These are phyloP conservation scores for Ceratobasidium sp. DNA, from an alignment of 1,284 basidiomycete species.

Conservation along the genomic window DNA sequence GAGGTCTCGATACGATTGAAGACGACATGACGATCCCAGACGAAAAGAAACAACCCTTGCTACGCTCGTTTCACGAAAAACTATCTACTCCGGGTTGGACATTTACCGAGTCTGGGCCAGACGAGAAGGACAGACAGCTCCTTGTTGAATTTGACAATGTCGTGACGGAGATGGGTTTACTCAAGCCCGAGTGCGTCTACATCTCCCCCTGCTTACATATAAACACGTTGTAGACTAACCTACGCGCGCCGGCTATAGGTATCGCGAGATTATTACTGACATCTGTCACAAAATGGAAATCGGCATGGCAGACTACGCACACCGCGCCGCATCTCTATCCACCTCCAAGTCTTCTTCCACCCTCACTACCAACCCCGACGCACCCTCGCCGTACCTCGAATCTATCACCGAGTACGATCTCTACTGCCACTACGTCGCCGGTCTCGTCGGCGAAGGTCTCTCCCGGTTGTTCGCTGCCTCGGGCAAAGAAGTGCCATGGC, in stretches of 20 bases:
- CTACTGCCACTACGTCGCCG: constrained; percentile 99
- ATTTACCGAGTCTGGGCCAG: constrained; percentile 84
- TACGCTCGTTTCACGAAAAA: constrained; percentile 87
- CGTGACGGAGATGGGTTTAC: constrained; percentile 82
- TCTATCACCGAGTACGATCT: constrained; percentile 91
- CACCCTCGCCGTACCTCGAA: constrained; percentile 72
- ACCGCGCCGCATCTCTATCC: constrained; percentile 70
- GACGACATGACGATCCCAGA: constrained; percentile 98
- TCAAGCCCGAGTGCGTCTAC: constrained; percentile 69
- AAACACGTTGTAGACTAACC: constrained; percentile 20
- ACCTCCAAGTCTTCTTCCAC: neutral
- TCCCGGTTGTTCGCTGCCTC: constrained; percentile 92
- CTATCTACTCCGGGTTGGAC: constrained; percentile 90
- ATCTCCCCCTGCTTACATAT: constrained; percentile 53
- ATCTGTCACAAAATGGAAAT: constrained; percentile 88
- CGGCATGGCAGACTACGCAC: constrained; percentile 96
- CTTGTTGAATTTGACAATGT: constrained; percentile 89
- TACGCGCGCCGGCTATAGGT: constrained; percentile 63
- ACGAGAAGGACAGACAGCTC: constrained; percentile 91
- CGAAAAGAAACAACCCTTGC: constrained; percentile 85
- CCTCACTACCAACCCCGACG: constrained; percentile 56
- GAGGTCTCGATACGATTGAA: constrained; percentile 95
- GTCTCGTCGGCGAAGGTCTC: constrained; percentile 96
- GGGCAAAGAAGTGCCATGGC: constrained; percentile 82
- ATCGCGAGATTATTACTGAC: constrained; percentile 85